Percentiles rank a stretch among this genome's conserved stretches.
Evolutionary conservation across 306 rosid genomes (phyloP).

Genomic region (Castanea sativa): DNA sequence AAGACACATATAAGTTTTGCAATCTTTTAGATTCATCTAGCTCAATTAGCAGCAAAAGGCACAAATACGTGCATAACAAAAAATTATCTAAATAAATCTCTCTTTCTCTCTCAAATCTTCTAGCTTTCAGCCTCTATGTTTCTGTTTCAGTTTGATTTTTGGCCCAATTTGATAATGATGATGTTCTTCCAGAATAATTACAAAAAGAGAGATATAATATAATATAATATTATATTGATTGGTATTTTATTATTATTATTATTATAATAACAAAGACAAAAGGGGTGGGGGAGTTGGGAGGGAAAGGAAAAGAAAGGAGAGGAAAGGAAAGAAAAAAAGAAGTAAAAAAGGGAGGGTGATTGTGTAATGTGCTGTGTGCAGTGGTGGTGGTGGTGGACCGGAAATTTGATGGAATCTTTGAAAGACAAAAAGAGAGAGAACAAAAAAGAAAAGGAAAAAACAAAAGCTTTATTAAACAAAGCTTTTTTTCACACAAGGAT

Average conservation of each 20-base stretch:
- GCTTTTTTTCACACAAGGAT: neutral
- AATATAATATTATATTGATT: neutral
- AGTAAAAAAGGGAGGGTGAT: slow-evolving; percentile 34
- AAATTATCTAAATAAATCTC: too few species aligned
- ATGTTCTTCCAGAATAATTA: slow-evolving; percentile 44
- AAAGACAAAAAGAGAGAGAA: slow-evolving; percentile 36
- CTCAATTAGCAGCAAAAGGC: too few species aligned
- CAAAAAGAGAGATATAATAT: slow-evolving; percentile 36
- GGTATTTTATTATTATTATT: neutral
- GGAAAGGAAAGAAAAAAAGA: slow-evolving; percentile 5
- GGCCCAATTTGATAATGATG: slow-evolving; percentile 37
- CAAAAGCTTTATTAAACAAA: neutral
- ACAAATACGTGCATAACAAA: too few species aligned
- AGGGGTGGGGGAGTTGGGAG: slow-evolving; percentile 20
- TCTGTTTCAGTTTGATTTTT: slow-evolving; percentile 14
- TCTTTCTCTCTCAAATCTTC: slow-evolving; percentile 3
- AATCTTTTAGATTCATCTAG: too few species aligned
- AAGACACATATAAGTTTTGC: too few species aligned
- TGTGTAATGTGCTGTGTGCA: slow-evolving; percentile 38
- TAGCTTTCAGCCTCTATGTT: slow-evolving; percentile 9
- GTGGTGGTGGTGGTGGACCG: slow-evolving; percentile 61
- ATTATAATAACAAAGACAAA: slow-evolving; percentile 37
- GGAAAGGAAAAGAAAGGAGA: slow-evolving; percentile 11
- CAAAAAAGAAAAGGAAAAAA: neutral
- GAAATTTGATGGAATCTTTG: slow-evolving; percentile 80